Evolutionary conservation across 1,284 basidiomycete species (phyloP).

Genomic region (Ceratobasidium sp.): DNA sequence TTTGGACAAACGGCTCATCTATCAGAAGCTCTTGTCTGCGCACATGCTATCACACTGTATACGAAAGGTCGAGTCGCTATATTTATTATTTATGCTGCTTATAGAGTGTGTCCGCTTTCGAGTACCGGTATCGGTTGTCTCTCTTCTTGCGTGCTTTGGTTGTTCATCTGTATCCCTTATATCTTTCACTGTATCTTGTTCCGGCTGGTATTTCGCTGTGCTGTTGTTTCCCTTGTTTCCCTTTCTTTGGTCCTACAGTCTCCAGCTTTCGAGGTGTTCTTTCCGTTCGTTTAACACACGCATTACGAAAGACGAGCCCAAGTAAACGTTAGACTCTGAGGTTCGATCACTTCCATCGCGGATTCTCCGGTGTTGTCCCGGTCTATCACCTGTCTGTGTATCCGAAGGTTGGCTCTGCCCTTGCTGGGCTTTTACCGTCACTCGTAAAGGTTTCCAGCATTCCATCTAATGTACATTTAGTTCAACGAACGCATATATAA

Average conservation of each 20-base stretch:
- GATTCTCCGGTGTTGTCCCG: not conserved
- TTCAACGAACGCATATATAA: conserved; percentile 27
- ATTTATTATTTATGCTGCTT: conserved; percentile 43
- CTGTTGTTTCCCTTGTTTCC: conserved; percentile 3
- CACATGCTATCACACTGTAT: conserved; percentile 30
- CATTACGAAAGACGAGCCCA: conserved; percentile 1
- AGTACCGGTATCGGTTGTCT: not conserved
- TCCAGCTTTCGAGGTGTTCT: not conserved
- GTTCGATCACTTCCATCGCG: not conserved
- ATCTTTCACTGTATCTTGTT: conserved; percentile 25
- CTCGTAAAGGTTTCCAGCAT: not conserved
- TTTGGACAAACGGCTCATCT: conserved; percentile 34
- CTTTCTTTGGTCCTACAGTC: not conserved
- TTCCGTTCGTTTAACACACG: conserved; percentile 11
- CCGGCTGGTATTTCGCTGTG: not conserved
- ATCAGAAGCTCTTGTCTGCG: conserved; percentile 13
- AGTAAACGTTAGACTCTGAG: not conserved
- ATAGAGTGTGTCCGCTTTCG: conserved; percentile 23
- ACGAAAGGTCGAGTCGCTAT: conserved; percentile 44
- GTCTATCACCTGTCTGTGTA: not conserved
- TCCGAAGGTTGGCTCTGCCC: no score
- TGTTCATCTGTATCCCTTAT: not conserved
- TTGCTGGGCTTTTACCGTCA: no score
- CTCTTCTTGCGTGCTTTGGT: not conserved
- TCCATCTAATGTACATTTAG: conserved; percentile 24